Evolutionary conservation across 495 filamentous ascomycete species (phyloP), one percentile per base, ranked within the genome.

Genomic region (Talaromyces adpressus): DNA sequence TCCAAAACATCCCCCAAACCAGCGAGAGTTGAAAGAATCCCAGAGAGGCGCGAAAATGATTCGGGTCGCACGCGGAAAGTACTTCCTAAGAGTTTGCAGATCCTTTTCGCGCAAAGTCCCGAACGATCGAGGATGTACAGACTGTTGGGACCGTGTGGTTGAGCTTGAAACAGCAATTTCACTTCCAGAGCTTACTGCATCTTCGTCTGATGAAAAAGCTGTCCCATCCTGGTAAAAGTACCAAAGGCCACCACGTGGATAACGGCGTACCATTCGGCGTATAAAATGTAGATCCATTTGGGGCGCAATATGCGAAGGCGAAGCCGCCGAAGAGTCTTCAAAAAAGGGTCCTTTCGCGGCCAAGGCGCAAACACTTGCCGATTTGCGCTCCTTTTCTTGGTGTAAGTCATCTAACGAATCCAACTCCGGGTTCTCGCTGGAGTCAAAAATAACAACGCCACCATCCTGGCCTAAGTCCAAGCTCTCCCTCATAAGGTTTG

Each of bases 1-100:
- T 22, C 84, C 82, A 58, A 91, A 83, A 22, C 82, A 82, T 6
- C 86, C 87, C 0, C 85, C 78, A 69, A 86, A 90, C 88, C 88
- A 91, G 51, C 87, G 79, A 14, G 85, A 84, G 45, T 78, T 78
- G 59, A 83, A 82, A 14, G 84, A 79, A 68, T 91, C 86, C 84
- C 88, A 92, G 1, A 91, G 70, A 0, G 89, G 88, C 18, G 79
- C 75, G 30, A 80, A 80, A 8, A 80, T 67, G 11, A 80, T 74
- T 51, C 79, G 75, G 0, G 65, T 73, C 0, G 76, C 77, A 47
- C 68, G 69, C 1, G 80, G 81, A 60, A 82, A 82, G 63, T 75
- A 75, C 41, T 75, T 63, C 56, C 78, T 80, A 11, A 84, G 67
- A 9, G 18, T 53, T 53, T 53, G 49, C 23, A 53, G 22, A 53